Base-by-base conservation (phyloP, 2,329 filamentous ascomycete species). In the Alternaria panax region DNA sequence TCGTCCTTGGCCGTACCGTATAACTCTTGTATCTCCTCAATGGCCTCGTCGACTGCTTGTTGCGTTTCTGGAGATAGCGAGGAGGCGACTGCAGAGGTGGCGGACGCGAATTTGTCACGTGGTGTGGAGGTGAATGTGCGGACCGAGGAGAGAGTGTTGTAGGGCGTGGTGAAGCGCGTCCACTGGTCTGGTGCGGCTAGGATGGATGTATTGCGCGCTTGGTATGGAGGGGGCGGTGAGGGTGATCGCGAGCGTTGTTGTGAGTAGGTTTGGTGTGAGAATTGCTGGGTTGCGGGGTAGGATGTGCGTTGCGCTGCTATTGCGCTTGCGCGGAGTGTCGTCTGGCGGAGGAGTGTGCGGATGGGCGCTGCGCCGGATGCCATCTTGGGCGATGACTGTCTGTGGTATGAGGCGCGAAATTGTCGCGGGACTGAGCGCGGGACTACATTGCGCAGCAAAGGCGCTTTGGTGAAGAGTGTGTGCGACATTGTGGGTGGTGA, bases 1-100 rank as follows among this genome's bases (percentile, higher is more conserved):
- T 79, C 77, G 65, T 79, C 77, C 36, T 68, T 73, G 24, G 77
- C 77, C 0, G 75, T 78, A 32, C 71, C 75, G 54, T 79, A 78
- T 64, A 79, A 54, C n/a, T 79, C 77, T 24, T 64, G 64, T 2
- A 79, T 77, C 18, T 73, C 63, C 40, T 78, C 76, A 5, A 79
- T 76, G 7, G 66, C 65, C 14, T 68, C 62, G 12, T 77, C 74
- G 18, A 77, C 70, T 14, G 41, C 52, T 14, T 65, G 41, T 18
- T 72, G 68, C 2, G 65, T 53, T n/a, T 71, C 64, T 6, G 72
- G 64, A 1, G 66, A 64, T 22, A 69, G 57, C 5, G 64, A 43
- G 3, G 58, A 51, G 1, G 64, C 30, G 1, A 60, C 38, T 3
- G 46, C 38, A 0, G 67, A 20, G 6, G 60, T 12, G 14, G 62